phyloP scores from a whole-genome alignment of 768 basidiomycete genomes.

The Lactarius deliciosus region DNA sequence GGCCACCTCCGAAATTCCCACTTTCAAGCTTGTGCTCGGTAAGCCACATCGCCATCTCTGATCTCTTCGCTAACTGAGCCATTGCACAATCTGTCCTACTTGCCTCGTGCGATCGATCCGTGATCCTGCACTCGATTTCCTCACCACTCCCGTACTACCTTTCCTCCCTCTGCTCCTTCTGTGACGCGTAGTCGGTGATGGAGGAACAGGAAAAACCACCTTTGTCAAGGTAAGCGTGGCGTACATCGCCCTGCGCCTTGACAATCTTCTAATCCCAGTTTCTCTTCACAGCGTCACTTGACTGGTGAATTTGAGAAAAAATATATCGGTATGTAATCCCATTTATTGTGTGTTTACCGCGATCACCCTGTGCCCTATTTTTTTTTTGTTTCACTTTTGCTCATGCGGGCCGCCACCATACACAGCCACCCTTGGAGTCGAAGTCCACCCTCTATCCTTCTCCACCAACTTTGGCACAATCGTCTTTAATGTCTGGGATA shows the following conservation, averaged over 20 bases:
- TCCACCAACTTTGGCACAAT: constrained; percentile 98
- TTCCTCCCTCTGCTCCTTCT: constrained; percentile 29
- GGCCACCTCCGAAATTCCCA: constrained; percentile 58
- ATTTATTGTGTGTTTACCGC: constrained; percentile 6
- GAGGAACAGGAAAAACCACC: constrained; percentile 97
- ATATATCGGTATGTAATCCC: constrained; percentile 76
- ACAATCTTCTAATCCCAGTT: constrained; percentile 58
- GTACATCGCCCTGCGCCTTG: constrained; percentile 32
- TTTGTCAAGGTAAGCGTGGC: constrained; percentile 82
- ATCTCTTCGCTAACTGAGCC: constrained; percentile 23
- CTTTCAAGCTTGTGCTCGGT: constrained; percentile 99
- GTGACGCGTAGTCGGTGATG: constrained; percentile 75
- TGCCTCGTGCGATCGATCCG: constrained; percentile 55
- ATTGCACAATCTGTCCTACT: constrained; percentile 31
- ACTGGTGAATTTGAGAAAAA: constrained; percentile 99
- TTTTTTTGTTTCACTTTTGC: constrained; percentile 13
- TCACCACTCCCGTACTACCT: constrained; percentile 26
- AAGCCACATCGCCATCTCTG: constrained; percentile 37
- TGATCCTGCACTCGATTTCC: constrained; percentile 25
- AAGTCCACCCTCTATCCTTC: constrained; percentile 96
- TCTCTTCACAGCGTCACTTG: constrained; percentile 76
- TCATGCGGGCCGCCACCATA: constrained; percentile 22
- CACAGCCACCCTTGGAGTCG: constrained; percentile 97
- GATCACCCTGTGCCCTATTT: constrained; percentile 4
- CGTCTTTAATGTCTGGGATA: constrained; percentile 99